These are phyloP conservation scores for Draba incana DNA, from an alignment of 345 rosid species.

Conservation along the genomic window DNA sequence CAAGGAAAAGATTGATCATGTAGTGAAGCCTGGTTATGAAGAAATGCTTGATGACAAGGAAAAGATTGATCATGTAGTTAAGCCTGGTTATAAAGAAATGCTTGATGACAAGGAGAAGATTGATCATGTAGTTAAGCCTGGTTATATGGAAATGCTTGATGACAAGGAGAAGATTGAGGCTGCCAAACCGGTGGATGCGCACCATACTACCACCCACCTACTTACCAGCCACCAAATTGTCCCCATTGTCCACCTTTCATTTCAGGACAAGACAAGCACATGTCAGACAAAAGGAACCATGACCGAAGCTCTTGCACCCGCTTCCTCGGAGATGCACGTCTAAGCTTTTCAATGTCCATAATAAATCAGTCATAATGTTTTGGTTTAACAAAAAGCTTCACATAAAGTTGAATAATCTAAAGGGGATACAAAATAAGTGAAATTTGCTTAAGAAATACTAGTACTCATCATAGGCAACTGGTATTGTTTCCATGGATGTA, in stretches of 20 bases:
- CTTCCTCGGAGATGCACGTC: slow-evolving; percentile 28
- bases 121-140: background rate
- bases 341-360: slow-evolving; percentile 33
- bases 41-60: background rate
- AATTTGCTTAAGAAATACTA: background rate
- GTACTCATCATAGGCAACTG: background rate
- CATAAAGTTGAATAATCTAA: slow-evolving; percentile 33
- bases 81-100: background rate
- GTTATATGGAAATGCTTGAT: background rate
- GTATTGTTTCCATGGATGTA: background rate
- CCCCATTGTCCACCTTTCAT: slow-evolving; percentile 30
- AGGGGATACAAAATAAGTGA: slow-evolving; percentile 26
- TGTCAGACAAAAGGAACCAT: slow-evolving; percentile 29
- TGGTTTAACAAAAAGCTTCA: slow-evolving; percentile 26
- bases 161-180: background rate
- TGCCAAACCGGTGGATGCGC: slow-evolving; percentile 39
- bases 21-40: background rate
- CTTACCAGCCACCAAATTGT: slow-evolving; percentile 32
- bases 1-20: background rate
- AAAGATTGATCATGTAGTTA: background rate
- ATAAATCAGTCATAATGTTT: slow-evolving; percentile 32
- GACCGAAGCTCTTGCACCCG: slow-evolving; percentile 39
- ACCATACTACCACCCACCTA: slow-evolving; percentile 33
- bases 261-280: slow-evolving; percentile 26
- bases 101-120: background rate